These are phyloP conservation scores for Fusarium buharicum DNA, from an alignment of 2,329 filamentous ascomycete genomes.

Conservation along the genomic window DNA sequence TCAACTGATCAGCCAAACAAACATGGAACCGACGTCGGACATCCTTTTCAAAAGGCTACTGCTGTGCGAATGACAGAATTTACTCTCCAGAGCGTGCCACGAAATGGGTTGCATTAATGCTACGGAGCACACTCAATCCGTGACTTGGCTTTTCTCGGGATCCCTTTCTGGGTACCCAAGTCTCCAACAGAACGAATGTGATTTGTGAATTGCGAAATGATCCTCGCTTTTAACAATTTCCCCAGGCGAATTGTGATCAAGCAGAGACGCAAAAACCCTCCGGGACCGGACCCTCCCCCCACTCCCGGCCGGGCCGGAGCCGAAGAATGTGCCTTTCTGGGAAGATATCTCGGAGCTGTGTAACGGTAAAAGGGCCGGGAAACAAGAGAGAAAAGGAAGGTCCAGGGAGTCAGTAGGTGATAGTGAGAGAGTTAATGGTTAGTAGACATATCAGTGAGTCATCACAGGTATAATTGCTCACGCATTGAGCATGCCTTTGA, in stretches of 20 bases:
- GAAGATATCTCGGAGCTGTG: conserved; percentile 21
- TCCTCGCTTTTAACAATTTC: conserved; percentile 14
- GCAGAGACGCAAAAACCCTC: neutral
- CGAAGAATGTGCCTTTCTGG: conserved; percentile 24
- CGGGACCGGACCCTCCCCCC: conserved; percentile 17
- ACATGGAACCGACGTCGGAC: conserved; percentile 29
- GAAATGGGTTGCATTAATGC: conserved; percentile 25
- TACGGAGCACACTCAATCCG: conserved; percentile 10
- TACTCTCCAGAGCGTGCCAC: conserved; percentile 11
- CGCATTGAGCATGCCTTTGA: conserved; percentile 24
- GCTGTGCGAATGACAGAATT: conserved; percentile 9
- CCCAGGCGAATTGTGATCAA: conserved; percentile 9
- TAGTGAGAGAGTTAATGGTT: neutral
- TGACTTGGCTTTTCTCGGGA: conserved; percentile 29
- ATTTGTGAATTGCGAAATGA: conserved; percentile 31
- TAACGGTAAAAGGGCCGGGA: conserved; percentile 14
- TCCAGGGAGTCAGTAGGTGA: neutral
- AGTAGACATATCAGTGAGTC: conserved; percentile 22
- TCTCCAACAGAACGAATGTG: conserved; percentile 15
- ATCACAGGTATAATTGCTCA: conserved; percentile 20
- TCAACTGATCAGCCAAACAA: conserved; percentile 17
- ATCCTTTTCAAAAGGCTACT: conserved; percentile 8
- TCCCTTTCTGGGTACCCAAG: conserved; percentile 24
- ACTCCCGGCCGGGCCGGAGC: conserved; percentile 31
- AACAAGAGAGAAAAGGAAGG: neutral